A percentile compares a stretch with the other conserved stretches of the same genome.
phyloP scores from a whole-genome alignment of 805 yeast genomes.

The Candida schatavii region DNA sequence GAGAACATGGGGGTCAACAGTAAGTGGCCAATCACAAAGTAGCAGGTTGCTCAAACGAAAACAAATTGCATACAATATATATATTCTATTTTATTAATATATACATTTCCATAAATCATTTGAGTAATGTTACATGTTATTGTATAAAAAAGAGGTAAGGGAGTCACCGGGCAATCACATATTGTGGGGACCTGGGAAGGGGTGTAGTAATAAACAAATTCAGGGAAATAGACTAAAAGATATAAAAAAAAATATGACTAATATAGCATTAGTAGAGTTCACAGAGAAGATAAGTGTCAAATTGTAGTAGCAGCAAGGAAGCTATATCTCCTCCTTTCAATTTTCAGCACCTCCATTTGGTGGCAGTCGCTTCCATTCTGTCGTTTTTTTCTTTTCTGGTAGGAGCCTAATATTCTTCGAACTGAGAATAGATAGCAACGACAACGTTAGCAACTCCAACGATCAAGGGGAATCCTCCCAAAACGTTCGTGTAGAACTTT shows the following conservation, averaged over 20 bases:
- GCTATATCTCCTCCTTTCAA: no score
- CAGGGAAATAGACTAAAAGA: background rate
- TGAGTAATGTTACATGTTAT: background rate
- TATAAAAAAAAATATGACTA: background rate
- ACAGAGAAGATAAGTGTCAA: no score
- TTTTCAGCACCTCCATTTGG: no score
- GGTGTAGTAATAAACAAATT: background rate
- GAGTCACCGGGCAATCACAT: no score
- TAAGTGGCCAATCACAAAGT: conserved; percentile 30
- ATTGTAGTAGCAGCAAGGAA: no score
- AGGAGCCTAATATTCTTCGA: conserved; percentile 36
- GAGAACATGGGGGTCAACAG: conserved; percentile 34
- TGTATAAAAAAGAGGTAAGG: background rate
- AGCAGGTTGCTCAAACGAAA: background rate
- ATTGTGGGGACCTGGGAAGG: no score
- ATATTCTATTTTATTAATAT: no score
- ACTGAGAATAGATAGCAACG: conserved; percentile 51
- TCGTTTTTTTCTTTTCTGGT: background rate
- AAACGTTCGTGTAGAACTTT: conserved; percentile 31
- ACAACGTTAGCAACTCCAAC: conserved; percentile 45
- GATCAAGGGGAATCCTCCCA: conserved; percentile 48
- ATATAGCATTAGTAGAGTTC: no score
- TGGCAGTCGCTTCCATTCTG: no score
- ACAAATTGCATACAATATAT: background rate
- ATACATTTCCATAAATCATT: background rate